A percentile compares a stretch with the other conserved stretches of the same genome.
Evolutionary conservation across 768 basidiomycete genomes (phyloP).

Genomic region (Mycena capillaripes): DNA sequence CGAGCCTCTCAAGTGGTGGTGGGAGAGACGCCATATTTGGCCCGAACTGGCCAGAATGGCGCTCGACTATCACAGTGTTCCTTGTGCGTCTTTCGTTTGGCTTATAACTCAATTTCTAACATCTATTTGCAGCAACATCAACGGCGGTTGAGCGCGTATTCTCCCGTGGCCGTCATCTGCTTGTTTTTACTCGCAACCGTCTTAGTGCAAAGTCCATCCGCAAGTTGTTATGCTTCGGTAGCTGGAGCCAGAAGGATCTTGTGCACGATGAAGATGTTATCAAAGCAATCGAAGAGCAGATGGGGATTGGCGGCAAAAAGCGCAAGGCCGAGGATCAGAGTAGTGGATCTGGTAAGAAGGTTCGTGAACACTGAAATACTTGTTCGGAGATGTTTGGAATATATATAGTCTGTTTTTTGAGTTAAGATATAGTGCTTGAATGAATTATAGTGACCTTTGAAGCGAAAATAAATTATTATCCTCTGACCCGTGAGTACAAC

Average conservation of each 20-base stretch:
- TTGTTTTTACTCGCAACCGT: neutral
- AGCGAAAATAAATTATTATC: too few species aligned
- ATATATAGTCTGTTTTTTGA: neutral
- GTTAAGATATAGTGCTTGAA: neutral
- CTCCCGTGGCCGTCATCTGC: neutral
- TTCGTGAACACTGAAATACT: neutral
- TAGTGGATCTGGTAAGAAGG: neutral
- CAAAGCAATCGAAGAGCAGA: neutral
- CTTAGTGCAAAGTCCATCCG: slow-evolving; percentile 42
- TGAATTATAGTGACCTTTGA: neutral
- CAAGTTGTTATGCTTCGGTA: slow-evolving; percentile 49
- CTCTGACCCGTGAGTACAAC: neutral
- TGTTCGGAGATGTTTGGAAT: neutral
- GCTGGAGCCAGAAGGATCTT: slow-evolving; percentile 46
- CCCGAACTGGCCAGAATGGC: slow-evolving; percentile 12
- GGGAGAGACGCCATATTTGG: neutral
- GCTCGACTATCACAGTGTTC: neutral
- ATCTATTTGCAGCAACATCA: neutral
- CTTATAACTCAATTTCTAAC: neutral
- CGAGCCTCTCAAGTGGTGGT: neutral
- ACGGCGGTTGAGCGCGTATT: neutral
- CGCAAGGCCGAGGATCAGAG: neutral
- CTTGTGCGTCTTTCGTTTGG: neutral
- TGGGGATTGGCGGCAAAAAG: neutral
- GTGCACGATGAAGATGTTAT: slow-evolving; percentile 45